These are phyloP conservation scores for Schizosaccharomyces pombe DNA, from an alignment of 805 yeast species.

Conservation along the genomic window ASM294v3 CU329670.1:5339501-5340000, in stretches of 20 bases:
- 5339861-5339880: slow-evolving; percentile 3
- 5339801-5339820: neutral
- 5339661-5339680: slow-evolving; percentile 4
- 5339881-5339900: neutral
- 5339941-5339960: neutral
- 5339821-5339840: slow-evolving; percentile 3
- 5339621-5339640: slow-evolving; percentile 2
- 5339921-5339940: slow-evolving; percentile 4
- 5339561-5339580: slow-evolving; percentile 5
- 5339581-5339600: slow-evolving; percentile 4
- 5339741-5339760: neutral
- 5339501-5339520: slow-evolving; percentile 1
- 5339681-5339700: slow-evolving; percentile 1
- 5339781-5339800: neutral
- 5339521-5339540: slow-evolving; percentile 2
- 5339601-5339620: slow-evolving; percentile 2
- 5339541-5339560: slow-evolving; percentile 1
- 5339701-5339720: slow-evolving; percentile 1
- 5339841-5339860: slow-evolving; percentile 1
- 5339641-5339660: slow-evolving; percentile 5
- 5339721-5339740: neutral
- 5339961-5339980: neutral
- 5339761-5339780: neutral
- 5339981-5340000: neutral
- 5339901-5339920: neutral